These are phyloP conservation scores for Pythium dissimile DNA, from an alignment of 352 stramenopile genomes.

Conservation along the genomic window DNA sequence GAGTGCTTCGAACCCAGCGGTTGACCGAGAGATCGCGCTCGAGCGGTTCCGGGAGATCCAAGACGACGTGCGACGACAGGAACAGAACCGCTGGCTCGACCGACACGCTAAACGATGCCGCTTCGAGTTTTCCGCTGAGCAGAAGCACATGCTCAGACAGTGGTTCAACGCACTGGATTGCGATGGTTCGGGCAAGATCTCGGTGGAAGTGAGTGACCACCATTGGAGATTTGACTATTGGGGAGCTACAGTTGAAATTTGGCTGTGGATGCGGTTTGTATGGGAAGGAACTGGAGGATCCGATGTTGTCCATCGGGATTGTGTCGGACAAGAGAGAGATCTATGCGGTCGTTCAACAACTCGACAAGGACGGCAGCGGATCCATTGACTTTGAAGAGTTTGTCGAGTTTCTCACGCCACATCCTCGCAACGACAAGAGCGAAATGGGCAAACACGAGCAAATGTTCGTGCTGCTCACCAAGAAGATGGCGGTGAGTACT, in stretches of 20 bases:
- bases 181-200: constrained; percentile 69
- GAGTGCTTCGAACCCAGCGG: constrained; percentile 21
- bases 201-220: constrained; percentile 43
- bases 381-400: constrained; percentile 82
- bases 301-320: constrained; percentile 77
- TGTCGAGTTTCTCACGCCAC: constrained; percentile 68
- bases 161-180: constrained; percentile 76
- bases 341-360: constrained; percentile 43
- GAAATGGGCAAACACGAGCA: constrained; percentile 52
- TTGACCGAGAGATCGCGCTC: constrained; percentile 11
- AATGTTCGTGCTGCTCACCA: constrained; percentile 73
- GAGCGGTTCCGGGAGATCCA: constrained; percentile 32
- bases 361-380: constrained; percentile 72
- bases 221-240: no score
- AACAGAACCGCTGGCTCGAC: constrained; percentile 68
- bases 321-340: constrained; percentile 67
- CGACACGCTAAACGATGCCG: constrained; percentile 55
- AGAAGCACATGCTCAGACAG: constrained; percentile 73
- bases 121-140: constrained; percentile 65
- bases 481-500: constrained; percentile 70
- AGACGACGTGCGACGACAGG: constrained; percentile 51
- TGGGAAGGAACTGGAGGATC: constrained; percentile 66
- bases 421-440: constrained; percentile 36
- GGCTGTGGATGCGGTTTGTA: no score
- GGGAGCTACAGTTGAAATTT: no score